Base-by-base conservation (phyloP, 345 rosid species). In the Pugionium dolabratum region DNA sequence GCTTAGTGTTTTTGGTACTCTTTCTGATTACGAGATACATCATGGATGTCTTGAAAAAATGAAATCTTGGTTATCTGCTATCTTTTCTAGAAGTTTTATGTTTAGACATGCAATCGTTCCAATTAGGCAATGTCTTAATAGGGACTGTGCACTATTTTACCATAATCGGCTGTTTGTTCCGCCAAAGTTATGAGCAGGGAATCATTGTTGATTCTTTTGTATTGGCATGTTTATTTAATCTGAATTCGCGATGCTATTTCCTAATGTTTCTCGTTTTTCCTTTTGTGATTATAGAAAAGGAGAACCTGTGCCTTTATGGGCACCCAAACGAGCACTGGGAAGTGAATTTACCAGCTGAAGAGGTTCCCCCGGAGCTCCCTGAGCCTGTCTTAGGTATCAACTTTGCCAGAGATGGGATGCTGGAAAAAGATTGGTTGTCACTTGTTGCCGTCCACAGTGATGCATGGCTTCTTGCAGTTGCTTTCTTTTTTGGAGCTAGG, bases 371-470 rank as follows among this genome's bases (percentile, higher is more conserved):
- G 0, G 95, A 92, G 74, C 89, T 92, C 46, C 98, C 98, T 1
- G 98, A 92, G 75, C 98, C 98, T 41, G 97, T 90, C 33, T 72
- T 89, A 49, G 98, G 98, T 43, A 92, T 92, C 76, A 92, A 92
- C 81, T 92, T 92, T 71, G 98, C 97, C 37, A 82, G 97, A 74
- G 95, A 89, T 71, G 97, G 98, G 55, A 89, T 89, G 98, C 84
- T 63, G 41, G 91, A 84, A 59, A 89, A 87, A 73, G 93, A 92
- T 71, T 92, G 98, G 97, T 30, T 92, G 70, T 84, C 95, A 45
- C 79, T 91, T 71, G 96, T 91, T 74, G 79, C 79, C 51, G 75
- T 69, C 58, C 79, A 75, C 59, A 75, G 79, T 59, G 79, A 75
- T 51, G 71, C 97, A 2, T 92, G 98, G 98, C 84, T 92, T 74